Percentiles rank a stretch among this genome's conserved stretches.
phyloP scores from a whole-genome alignment of 371 early-diverging fungal genomes.

The Syncephalis fuscata region DNA sequence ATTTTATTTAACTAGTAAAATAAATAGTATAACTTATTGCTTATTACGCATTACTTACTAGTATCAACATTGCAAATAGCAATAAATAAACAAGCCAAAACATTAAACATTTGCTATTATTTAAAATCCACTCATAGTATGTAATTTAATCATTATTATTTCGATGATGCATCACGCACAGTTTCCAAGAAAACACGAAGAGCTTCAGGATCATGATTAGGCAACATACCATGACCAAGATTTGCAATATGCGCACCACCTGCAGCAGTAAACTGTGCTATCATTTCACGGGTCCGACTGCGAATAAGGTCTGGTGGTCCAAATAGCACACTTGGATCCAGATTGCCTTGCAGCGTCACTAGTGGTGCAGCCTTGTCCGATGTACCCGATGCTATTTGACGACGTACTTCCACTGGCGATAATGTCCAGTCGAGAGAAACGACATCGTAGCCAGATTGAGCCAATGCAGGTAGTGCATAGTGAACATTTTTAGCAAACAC shows the following conservation, averaged over 20 bases:
- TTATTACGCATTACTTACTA: too few species aligned
- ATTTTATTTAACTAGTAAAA: too few species aligned
- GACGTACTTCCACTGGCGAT: slow-evolving; percentile 45
- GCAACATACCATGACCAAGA: slow-evolving; percentile 74
- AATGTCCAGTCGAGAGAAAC: slow-evolving; percentile 88
- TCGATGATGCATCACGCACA: slow-evolving; percentile 2
- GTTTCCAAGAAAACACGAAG: slow-evolving; percentile 5
- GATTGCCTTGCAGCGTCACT: slow-evolving; percentile 86
- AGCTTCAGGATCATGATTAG: slow-evolving; percentile 7
- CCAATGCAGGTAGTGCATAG: slow-evolving; percentile 59
- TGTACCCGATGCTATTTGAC: slow-evolving; percentile 14
- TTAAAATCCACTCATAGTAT: too few species aligned
- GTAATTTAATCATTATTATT: too few species aligned
- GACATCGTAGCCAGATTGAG: slow-evolving; percentile 54
- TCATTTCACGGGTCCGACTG: slow-evolving; percentile 58
- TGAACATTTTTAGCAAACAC: slow-evolving; percentile 88
- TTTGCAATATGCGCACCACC: slow-evolving; percentile 73
- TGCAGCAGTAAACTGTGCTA: slow-evolving; percentile 56
- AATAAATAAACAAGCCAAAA: too few species aligned
- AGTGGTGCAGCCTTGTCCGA: slow-evolving; percentile 35
- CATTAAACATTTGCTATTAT: too few species aligned
- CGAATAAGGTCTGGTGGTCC: slow-evolving; percentile 58
- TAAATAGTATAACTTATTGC: too few species aligned
- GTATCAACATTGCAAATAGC: too few species aligned
- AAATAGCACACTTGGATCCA: slow-evolving; percentile 79